A percentile compares a stretch with the other conserved stretches of the same genome.
phyloP scores from a whole-genome alignment of 140 eudicot genomes.

The Ambrosia hybrid region DNA sequence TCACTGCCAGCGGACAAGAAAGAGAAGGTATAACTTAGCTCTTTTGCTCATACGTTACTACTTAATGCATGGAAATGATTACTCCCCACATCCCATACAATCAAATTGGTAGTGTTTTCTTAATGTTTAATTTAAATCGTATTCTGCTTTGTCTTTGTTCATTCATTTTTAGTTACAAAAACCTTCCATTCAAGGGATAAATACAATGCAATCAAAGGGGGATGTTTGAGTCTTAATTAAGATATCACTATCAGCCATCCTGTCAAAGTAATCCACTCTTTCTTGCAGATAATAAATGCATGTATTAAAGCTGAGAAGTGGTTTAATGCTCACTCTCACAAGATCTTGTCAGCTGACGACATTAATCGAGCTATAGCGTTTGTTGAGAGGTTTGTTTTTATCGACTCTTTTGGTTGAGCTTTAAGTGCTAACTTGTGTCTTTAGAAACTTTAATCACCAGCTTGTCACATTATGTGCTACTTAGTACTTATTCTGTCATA shows the following conservation, averaged over 20 bases:
- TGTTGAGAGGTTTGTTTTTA: constrained; percentile 50
- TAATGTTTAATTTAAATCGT: too few species aligned
- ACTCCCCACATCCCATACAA: too few species aligned
- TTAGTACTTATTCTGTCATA: neutral
- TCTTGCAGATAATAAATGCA: constrained; percentile 42
- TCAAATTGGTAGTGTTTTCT: too few species aligned
- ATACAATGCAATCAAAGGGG: too few species aligned
- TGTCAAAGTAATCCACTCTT: constrained; percentile 9
- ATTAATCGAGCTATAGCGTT: constrained; percentile 39
- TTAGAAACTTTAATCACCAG: neutral
- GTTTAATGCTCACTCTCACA: constrained; percentile 32
- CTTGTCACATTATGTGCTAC: neutral
- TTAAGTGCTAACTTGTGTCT: neutral
- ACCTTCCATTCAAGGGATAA: too few species aligned
- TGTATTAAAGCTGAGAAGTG: constrained; percentile 44
- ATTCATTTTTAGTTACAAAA: too few species aligned
- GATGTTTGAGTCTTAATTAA: neutral
- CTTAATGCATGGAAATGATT: too few species aligned
- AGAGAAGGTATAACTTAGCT: constrained; percentile 48
- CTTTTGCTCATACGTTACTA: too few species aligned
- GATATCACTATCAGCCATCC: neutral
- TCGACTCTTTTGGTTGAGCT: neutral
- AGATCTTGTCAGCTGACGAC: constrained; percentile 35
- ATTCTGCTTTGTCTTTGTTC: too few species aligned
- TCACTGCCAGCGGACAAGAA: constrained; percentile 49